Percentiles rank a stretch among this genome's conserved stretches.
These are phyloP conservation scores for Daldinia sp. DNA, from an alignment of 2,329 filamentous ascomycete species.

Conservation along the genomic window DNA sequence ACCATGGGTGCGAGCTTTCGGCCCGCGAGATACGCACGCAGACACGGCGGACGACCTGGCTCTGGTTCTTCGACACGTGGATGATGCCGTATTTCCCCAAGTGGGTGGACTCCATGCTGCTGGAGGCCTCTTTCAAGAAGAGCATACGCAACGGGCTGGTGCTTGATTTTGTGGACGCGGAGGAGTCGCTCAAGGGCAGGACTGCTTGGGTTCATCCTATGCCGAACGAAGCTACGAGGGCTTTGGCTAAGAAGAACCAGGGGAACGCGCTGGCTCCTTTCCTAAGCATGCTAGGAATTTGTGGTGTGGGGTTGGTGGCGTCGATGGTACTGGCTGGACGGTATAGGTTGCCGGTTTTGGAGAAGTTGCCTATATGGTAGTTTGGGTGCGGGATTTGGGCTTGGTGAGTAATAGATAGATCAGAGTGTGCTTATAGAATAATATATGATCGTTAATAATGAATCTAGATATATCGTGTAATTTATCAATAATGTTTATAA, in stretches of 20 bases:
- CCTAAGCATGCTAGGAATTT: neutral
- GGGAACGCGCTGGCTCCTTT: neutral
- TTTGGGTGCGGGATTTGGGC: neutral
- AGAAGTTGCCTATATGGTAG: neutral
- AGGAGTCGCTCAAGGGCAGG: slow-evolving; percentile 22
- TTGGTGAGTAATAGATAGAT: neutral
- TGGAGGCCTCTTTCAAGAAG: neutral
- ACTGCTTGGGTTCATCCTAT: slow-evolving; percentile 23
- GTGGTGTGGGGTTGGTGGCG: neutral
- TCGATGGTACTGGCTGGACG: neutral
- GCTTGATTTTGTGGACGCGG: slow-evolving; percentile 25
- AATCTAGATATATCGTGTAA: neutral
- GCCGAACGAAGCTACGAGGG: neutral
- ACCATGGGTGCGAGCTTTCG: neutral
- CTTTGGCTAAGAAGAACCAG: neutral
- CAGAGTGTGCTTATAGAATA: neutral
- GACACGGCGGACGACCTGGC: slow-evolving; percentile 1
- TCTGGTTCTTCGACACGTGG: slow-evolving; percentile 20
- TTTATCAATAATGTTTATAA: too few relatives aligned
- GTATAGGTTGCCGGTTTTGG: neutral
- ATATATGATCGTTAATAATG: too few relatives aligned
- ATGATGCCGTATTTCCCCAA: slow-evolving; percentile 13
- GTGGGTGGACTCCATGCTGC: neutral
- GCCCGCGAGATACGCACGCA: neutral
- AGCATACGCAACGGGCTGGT: neutral